Evolutionary conservation across 2,329 filamentous ascomycete species (phyloP).

Genomic region (Colletotrichum tabaci): DNA sequence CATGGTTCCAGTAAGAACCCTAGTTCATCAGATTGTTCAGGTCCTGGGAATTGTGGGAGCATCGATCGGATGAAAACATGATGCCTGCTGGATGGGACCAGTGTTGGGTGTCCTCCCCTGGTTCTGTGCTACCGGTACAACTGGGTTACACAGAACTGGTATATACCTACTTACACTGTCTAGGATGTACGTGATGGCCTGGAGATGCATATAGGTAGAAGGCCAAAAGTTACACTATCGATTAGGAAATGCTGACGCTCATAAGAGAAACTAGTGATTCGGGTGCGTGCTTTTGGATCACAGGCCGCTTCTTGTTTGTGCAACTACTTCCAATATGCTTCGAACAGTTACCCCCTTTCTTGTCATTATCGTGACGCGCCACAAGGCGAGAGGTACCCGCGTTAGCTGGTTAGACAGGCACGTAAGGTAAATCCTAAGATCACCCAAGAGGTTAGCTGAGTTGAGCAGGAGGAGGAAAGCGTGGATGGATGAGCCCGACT

Average conservation of each 20-base stretch:
- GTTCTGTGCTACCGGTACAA: neutral
- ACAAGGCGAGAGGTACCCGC: neutral
- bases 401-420: neutral
- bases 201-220: too few species aligned
- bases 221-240: too few species aligned
- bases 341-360: too few species aligned
- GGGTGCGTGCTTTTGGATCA: too few species aligned
- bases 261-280: too few species aligned
- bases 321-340: too few species aligned
- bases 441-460: neutral
- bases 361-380: neutral
- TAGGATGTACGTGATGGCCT: too few species aligned
- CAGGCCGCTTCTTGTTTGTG: too few species aligned
- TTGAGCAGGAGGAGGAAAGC: neutral
- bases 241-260: too few species aligned
- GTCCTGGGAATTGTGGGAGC: neutral
- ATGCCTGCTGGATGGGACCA: neutral
- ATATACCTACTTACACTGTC: too few species aligned
- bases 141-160: too few species aligned
- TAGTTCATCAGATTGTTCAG: constrained; percentile 1
- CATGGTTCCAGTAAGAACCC: neutral
- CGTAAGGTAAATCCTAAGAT: neutral
- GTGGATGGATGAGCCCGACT: constrained; percentile 2
- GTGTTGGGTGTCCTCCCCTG: neutral
- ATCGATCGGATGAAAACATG: constrained; percentile 20